phyloP scores from a whole-genome alignment of 139 green algal species.

The Chlorella sp. region DNA sequence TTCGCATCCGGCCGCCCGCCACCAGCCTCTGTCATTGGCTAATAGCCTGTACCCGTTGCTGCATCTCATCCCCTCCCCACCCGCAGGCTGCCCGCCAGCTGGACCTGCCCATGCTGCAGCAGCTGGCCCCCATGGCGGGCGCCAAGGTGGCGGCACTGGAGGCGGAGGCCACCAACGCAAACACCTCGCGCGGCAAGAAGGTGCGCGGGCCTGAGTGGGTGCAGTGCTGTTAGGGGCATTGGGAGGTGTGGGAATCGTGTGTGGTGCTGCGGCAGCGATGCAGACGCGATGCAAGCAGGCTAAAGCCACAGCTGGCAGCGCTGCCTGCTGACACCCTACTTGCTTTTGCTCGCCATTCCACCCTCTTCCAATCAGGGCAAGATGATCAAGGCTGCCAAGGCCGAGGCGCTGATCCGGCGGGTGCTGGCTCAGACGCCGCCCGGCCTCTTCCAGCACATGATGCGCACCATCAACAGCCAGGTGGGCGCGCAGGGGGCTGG shows the following conservation, averaged over 20 bases:
- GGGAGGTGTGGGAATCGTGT: background rate
- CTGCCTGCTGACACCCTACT: too few relatives aligned
- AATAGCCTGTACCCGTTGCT: too few relatives aligned
- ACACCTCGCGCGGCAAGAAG: conserved; percentile 15
- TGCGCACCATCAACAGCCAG: conserved; percentile 62
- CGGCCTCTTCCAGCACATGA: conserved; percentile 68
- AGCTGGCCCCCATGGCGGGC: conserved; percentile 39
- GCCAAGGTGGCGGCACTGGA: conserved; percentile 12
- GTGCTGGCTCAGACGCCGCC: conserved; percentile 55
- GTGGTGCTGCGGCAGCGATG: too few relatives aligned
- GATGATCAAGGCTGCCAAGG: conserved; percentile 54
- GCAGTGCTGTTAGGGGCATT: background rate
- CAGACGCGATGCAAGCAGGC: too few relatives aligned
- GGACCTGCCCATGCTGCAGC: conserved; percentile 54
- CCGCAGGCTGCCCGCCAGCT: conserved; percentile 26
- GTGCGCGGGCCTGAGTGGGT: background rate
- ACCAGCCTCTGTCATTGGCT: too few relatives aligned
- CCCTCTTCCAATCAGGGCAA: conserved; percentile 32
- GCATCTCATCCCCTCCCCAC: too few relatives aligned
- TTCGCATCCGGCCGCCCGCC: too few relatives aligned
- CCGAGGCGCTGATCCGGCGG: conserved; percentile 50
- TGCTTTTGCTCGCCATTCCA: too few relatives aligned
- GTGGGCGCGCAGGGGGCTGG: background rate
- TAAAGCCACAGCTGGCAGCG: too few relatives aligned
- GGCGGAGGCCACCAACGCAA: conserved; percentile 30